phyloP scores from a whole-genome alignment of 2,329 filamentous ascomycete species.

The Anthostomella pinea region DNA sequence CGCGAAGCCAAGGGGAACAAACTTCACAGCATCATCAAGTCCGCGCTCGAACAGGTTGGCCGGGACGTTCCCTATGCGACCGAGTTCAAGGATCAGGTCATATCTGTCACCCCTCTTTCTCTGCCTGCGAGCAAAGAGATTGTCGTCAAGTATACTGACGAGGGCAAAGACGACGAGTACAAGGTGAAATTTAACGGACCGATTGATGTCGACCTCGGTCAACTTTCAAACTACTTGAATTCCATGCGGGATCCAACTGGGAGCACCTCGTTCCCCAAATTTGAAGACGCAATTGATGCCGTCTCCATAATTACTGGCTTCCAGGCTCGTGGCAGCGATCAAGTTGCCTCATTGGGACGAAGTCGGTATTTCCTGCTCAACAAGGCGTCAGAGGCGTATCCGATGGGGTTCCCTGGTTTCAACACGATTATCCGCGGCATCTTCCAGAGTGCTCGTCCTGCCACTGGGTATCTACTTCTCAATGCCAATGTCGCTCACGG shows the following conservation, averaged over 20 bases:
- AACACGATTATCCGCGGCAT: slow-evolving; percentile 49
- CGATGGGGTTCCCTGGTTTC: slow-evolving; percentile 29
- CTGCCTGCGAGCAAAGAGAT: slow-evolving; percentile 36
- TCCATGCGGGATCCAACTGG: slow-evolving; percentile 39
- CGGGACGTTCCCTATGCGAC: slow-evolving; percentile 38
- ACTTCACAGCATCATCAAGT: slow-evolving; percentile 40
- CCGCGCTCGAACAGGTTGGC: slow-evolving; percentile 36
- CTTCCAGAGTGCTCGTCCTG: slow-evolving; percentile 53
- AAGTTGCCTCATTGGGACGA: slow-evolving; percentile 42
- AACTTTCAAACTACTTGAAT: slow-evolving; percentile 43
- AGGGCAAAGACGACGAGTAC: slow-evolving; percentile 35
- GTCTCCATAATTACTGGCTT: slow-evolving; percentile 52
- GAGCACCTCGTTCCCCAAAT: slow-evolving; percentile 45
- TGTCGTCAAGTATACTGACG: slow-evolving; percentile 34
- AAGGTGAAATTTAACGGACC: slow-evolving; percentile 42
- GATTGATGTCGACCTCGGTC: slow-evolving; percentile 35
- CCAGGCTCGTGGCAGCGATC: slow-evolving; percentile 35
- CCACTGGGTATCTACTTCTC: slow-evolving; percentile 51
- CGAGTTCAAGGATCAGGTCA: slow-evolving; percentile 50
- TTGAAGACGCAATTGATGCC: slow-evolving; percentile 46
- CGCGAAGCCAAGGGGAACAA: slow-evolving; percentile 42
- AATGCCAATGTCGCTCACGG: slow-evolving; percentile 55
- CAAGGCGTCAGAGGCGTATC: slow-evolving; percentile 21
- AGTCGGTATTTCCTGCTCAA: slow-evolving; percentile 49
- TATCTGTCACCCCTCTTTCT: slow-evolving; percentile 37